phyloP scores from a whole-genome alignment of 495 filamentous ascomycete genomes.

The Tuber borchii region DNA sequence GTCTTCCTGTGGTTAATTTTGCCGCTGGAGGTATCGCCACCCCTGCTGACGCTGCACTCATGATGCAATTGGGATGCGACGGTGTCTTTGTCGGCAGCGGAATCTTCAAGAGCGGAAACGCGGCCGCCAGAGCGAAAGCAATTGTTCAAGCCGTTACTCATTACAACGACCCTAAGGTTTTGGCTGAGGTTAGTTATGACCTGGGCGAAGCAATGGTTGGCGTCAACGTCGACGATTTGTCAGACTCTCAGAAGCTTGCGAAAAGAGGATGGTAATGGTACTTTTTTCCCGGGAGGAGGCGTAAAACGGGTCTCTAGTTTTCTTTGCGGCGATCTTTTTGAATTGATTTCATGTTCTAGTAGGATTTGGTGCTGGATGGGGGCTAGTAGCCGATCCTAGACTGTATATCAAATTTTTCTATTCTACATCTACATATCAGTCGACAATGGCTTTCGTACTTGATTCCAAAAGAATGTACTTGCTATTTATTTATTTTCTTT shows the following conservation, averaged over 20 bases:
- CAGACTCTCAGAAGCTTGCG: conserved; percentile 71
- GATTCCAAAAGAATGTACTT: not conserved
- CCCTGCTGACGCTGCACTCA: conserved; percentile 90
- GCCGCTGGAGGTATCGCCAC: conserved; percentile 96
- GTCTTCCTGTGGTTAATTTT: conserved; percentile 95
- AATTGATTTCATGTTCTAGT: not conserved
- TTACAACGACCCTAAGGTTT: conserved; percentile 73
- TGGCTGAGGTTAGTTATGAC: conserved; percentile 79
- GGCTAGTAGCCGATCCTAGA: not conserved
- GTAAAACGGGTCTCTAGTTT: not conserved
- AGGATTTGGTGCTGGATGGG: not conserved
- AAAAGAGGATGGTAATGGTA: conserved; percentile 70
- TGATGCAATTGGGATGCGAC: conserved; percentile 99
- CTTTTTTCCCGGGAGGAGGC: not conserved
- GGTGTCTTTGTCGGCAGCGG: conserved; percentile 95
- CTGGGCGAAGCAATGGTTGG: conserved; percentile 95
- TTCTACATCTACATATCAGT: not conserved
- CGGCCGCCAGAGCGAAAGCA: conserved; percentile 76
- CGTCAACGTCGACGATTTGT: conserved; percentile 70
- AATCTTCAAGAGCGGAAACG: conserved; percentile 94
- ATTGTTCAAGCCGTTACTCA: conserved; percentile 93
- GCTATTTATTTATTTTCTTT: not conserved
- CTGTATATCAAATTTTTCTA: not conserved
- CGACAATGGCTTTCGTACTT: not conserved
- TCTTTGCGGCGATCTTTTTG: not conserved